A percentile compares a stretch with the other conserved stretches of the same genome.
These are phyloP conservation scores for Apiospora sp. DNA, from an alignment of 2,329 filamentous ascomycete genomes.

Conservation along the genomic window DNA sequence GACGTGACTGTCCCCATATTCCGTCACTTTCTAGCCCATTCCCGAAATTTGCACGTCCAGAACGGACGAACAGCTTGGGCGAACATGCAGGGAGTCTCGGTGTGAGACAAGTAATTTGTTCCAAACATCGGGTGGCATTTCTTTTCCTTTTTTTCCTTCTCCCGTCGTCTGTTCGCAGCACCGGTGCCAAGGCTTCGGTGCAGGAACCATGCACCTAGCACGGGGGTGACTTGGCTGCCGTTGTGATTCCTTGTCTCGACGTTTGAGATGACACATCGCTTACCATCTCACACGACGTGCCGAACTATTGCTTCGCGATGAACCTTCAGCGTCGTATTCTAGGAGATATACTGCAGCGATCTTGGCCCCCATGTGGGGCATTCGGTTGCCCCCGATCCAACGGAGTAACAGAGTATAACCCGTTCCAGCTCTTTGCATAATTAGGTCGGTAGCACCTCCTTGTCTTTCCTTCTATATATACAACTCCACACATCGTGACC, in stretches of 20 bases:
- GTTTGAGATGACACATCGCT: background rate
- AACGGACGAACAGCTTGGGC: background rate
- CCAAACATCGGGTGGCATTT: background rate
- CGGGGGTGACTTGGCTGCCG: background rate
- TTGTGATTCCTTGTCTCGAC: background rate
- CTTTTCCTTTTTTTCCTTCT: background rate
- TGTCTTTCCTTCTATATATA: background rate
- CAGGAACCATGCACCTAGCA: background rate
- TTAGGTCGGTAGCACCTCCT: background rate
- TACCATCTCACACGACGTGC: background rate
- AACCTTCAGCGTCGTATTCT: background rate
- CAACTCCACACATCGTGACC: background rate
- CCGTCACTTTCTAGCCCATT: background rate
- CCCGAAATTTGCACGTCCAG: background rate
- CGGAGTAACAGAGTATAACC: background rate
- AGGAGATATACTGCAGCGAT: background rate
- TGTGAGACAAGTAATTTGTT: background rate
- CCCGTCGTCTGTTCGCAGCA: background rate
- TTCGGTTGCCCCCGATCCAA: no score
- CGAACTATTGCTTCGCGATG: background rate
- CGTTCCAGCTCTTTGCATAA: background rate
- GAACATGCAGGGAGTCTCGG: background rate
- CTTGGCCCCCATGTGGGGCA: background rate
- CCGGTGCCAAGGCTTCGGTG: background rate
- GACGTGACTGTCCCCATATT: background rate